phyloP scores from a whole-genome alignment of 176 grass and related monocot genomes.

The Cymbopogon citratus region DNA sequence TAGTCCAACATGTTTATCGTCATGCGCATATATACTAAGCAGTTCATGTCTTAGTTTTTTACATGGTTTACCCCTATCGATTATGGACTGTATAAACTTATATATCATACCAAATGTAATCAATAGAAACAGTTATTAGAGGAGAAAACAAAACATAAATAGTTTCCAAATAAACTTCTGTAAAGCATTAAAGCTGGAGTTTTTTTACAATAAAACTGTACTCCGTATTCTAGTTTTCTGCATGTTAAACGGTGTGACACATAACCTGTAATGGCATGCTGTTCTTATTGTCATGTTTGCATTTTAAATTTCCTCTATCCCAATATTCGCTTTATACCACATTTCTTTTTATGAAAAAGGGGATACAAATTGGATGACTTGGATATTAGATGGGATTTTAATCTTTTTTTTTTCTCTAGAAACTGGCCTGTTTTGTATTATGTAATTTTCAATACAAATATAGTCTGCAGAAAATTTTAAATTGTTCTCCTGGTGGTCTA shows the following conservation, averaged over 20 bases:
- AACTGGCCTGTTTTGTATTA: background rate
- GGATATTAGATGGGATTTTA: background rate
- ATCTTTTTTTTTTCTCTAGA: background rate
- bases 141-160: background rate
- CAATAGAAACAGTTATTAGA: background rate
- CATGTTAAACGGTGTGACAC: no score
- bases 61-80: background rate
- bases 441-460: background rate
- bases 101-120: background rate
- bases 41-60: background rate
- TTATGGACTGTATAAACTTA: background rate
- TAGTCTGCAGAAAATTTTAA: background rate
- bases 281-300: background rate
- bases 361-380: background rate
- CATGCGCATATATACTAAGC: background rate
- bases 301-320: background rate
- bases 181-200: background rate
- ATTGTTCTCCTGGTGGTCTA: background rate
- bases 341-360: background rate
- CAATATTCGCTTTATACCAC: background rate
- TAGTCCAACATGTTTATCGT: background rate
- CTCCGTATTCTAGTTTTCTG: no score
- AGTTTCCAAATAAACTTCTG: background rate
- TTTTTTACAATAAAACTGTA: background rate
- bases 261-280: background rate